Percentiles rank a stretch among this genome's conserved stretches.
phyloP scores from a whole-genome alignment of 2,329 filamentous ascomycete species.

The Endoconidiophora polonica region DNA sequence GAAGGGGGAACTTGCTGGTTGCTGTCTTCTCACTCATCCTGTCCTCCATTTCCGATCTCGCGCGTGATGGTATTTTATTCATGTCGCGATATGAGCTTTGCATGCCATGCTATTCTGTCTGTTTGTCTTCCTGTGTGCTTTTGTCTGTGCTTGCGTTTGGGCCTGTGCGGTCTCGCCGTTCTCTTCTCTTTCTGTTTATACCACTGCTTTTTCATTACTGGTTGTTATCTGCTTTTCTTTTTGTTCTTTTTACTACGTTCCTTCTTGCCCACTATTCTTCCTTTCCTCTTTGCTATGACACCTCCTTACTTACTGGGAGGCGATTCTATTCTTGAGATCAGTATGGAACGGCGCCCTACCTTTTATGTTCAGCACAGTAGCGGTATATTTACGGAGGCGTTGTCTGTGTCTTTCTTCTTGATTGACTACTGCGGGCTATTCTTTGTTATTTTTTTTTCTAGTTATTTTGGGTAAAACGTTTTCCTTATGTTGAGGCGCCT shows the following conservation, averaged over 20 bases:
- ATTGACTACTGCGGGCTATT: not conserved
- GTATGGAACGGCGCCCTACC: not conserved
- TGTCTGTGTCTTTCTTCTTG: not conserved
- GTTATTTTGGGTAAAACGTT: slow-evolving; percentile 8
- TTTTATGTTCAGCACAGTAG: no score
- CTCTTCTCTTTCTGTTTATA: slow-evolving; percentile 12
- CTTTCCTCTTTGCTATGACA: not conserved
- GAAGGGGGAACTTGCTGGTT: no score
- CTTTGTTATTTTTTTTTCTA: slow-evolving; percentile 5
- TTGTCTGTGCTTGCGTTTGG: not conserved
- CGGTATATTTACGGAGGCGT: not conserved
- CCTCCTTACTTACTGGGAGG: not conserved
- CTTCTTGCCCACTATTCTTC: not conserved
- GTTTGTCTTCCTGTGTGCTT: not conserved
- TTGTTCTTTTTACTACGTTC: not conserved
- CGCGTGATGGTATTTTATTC: not conserved
- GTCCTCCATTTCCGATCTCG: slow-evolving; percentile 6
- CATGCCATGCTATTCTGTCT: slow-evolving; percentile 12
- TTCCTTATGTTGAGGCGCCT: slow-evolving; percentile 12
- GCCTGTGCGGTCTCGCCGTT: not conserved
- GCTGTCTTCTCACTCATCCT: not conserved
- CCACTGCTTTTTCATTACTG: slow-evolving; percentile 5
- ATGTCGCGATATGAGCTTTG: slow-evolving; percentile 13
- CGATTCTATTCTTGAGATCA: not conserved
- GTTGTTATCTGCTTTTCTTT: slow-evolving; percentile 4